Percentiles rank a stretch among this genome's conserved stretches.
phyloP scores from a whole-genome alignment of 1,139 yeast genomes.

The Zygosaccharomyces pseudobailii region DNA sequence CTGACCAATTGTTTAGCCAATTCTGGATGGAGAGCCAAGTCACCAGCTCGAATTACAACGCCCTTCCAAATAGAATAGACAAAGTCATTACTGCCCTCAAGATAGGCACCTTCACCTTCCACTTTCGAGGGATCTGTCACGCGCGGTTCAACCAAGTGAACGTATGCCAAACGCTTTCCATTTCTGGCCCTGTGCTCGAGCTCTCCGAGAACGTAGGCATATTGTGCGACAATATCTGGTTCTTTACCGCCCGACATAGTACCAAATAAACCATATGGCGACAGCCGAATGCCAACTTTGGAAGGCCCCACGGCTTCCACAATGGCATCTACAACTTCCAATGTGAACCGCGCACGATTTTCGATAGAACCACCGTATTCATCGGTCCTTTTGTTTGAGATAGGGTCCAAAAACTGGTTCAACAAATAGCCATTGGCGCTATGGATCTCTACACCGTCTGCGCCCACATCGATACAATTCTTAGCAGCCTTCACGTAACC shows the following conservation, averaged over 20 bases:
- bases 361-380: constrained; percentile 42
- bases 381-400: constrained; percentile 39
- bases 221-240: constrained; percentile 28
- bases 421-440: constrained; percentile 36
- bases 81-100: constrained; percentile 24
- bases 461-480: constrained; percentile 36
- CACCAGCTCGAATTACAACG: constrained; percentile 38
- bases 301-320: constrained; percentile 29
- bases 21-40: constrained; percentile 25
- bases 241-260: constrained; percentile 23
- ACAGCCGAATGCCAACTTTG: constrained; percentile 34
- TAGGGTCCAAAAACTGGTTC: constrained; percentile 38
- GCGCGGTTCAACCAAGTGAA: constrained; percentile 46
- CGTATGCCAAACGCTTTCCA: constrained; percentile 42
- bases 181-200: constrained; percentile 31
- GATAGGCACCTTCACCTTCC: constrained; percentile 11
- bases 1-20: constrained; percentile 28
- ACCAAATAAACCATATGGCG: constrained; percentile 32
- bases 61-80: constrained; percentile 39
- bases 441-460: constrained; percentile 41
- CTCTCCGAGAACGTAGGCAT: constrained; percentile 32
- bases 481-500: constrained; percentile 27
- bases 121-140: constrained; percentile 21
- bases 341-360: constrained; percentile 34
- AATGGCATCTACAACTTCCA: constrained; percentile 35